A percentile compares a stretch with the other conserved stretches of the same genome.
phyloP scores from a whole-genome alignment of 208 protist genomes.

The Leishmania tarentolae region DNA sequence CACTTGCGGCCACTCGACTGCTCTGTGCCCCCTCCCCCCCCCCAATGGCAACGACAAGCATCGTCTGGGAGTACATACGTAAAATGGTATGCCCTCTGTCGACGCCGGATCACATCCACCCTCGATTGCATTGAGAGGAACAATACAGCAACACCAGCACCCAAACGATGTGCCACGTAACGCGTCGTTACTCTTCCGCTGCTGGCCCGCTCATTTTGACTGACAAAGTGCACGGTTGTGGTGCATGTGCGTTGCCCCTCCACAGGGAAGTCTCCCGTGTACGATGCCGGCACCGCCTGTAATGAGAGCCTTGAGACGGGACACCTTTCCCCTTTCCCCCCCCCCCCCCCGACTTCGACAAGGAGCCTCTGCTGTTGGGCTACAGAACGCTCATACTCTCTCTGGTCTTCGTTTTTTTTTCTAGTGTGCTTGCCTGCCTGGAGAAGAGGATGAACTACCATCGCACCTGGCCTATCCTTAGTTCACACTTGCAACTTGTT shows the following conservation, averaged over 20 bases:
- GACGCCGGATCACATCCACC: neutral
- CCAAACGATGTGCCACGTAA: neutral
- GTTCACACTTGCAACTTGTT: conserved; percentile 30
- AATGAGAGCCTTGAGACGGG: conserved; percentile 8
- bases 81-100: neutral
- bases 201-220: neutral
- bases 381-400: conserved; percentile 25
- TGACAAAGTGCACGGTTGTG: neutral
- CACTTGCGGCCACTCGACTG: neutral
- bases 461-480: conserved; percentile 23
- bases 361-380: conserved; percentile 25
- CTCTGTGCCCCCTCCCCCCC: neutral
- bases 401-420: conserved; percentile 26
- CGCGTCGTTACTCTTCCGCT: neutral
- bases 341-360: conserved; percentile 16
- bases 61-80: neutral
- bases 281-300: conserved; percentile 2
- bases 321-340: conserved; percentile 30
- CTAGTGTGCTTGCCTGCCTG: conserved; percentile 11
- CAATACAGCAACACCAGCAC: neutral
- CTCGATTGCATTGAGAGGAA: neutral
- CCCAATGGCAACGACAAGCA: neutral
- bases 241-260: neutral
- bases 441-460: conserved; percentile 16
- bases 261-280: conserved; percentile 8